Conservation (phyloP, 768 basidiomycete species). For the Auricularia sp. region DNA sequence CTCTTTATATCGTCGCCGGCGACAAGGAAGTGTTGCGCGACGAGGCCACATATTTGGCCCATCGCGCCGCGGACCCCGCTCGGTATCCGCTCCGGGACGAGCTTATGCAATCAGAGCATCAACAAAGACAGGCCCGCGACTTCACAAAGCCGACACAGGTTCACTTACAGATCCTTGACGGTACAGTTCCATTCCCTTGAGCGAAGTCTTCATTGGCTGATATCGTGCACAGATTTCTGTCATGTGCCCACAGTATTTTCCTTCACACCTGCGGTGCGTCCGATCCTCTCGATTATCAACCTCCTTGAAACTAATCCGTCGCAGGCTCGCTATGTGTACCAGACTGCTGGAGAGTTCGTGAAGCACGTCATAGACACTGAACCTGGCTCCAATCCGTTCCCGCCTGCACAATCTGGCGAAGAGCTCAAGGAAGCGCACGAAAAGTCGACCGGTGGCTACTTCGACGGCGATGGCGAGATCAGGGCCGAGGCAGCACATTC, state of each 20-base stretch:
- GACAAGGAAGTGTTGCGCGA: slow-evolving; percentile 89
- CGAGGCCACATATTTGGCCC: slow-evolving; percentile 87
- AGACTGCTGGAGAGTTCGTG: slow-evolving; percentile 51
- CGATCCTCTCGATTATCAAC: no score
- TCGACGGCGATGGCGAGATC: background rate
- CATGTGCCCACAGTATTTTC: slow-evolving; percentile 68
- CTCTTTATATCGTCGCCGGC: slow-evolving; percentile 73
- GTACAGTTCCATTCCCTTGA: slow-evolving; percentile 20
- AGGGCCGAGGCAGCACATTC: background rate
- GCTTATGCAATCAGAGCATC: slow-evolving; percentile 38
- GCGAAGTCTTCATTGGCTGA: slow-evolving; percentile 1
- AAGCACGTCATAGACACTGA: slow-evolving; percentile 45
- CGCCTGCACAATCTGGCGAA: background rate
- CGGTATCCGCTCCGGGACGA: slow-evolving; percentile 53
- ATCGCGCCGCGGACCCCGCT: slow-evolving; percentile 81
- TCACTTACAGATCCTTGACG: slow-evolving; percentile 90
- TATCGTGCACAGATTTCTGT: slow-evolving; percentile 28
- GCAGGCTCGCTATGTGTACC: slow-evolving; percentile 46
- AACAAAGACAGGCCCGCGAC: slow-evolving; percentile 35
- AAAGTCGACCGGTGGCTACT: background rate
- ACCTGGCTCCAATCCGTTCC: background rate
- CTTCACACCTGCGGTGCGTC: slow-evolving; percentile 37
- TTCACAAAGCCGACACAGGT: slow-evolving; percentile 48
- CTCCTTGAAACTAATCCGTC: no score
- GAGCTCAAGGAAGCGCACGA: background rate